Evolutionary conservation across 306 rosid species (phyloP).

Genomic region (Malus sieversii): DNA sequence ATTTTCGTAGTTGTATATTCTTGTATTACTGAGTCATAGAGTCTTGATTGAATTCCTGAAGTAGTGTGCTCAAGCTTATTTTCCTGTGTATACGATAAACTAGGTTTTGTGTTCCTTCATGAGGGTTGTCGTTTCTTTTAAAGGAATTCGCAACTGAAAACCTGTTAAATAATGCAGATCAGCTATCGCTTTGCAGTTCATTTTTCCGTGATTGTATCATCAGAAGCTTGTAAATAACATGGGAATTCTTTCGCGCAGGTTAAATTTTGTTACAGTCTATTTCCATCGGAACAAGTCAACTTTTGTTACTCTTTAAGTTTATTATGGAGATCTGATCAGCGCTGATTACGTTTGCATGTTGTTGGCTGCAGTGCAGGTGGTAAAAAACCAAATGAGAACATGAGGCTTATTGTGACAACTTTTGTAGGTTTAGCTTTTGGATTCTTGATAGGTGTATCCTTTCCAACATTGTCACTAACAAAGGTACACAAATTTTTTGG

Average conservation of each 20-base stretch:
- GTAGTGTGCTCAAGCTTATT: slow-evolving; percentile 22
- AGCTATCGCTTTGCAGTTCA: slow-evolving; percentile 19
- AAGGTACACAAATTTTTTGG: slow-evolving; percentile 42
- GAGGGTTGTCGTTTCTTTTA: slow-evolving; percentile 16
- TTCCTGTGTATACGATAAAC: slow-evolving; percentile 14
- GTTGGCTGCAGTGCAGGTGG: slow-evolving; percentile 49
- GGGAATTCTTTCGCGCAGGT: slow-evolving; percentile 88
- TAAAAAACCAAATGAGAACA: slow-evolving; percentile 77
- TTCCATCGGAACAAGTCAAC: background rate
- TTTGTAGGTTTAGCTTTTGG: slow-evolving; percentile 80
- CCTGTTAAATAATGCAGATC: slow-evolving; percentile 38
- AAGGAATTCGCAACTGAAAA: slow-evolving; percentile 22
- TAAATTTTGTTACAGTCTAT: slow-evolving; percentile 8
- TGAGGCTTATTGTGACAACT: slow-evolving; percentile 77
- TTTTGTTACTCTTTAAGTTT: slow-evolving; percentile 2
- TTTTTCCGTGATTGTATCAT: slow-evolving; percentile 32
- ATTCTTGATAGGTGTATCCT: slow-evolving; percentile 81
- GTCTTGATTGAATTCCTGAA: slow-evolving; percentile 15
- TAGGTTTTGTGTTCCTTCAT: slow-evolving; percentile 32
- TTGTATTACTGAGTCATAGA: background rate
- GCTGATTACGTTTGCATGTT: slow-evolving; percentile 20
- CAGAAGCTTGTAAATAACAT: slow-evolving; percentile 51
- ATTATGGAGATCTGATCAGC: slow-evolving; percentile 5
- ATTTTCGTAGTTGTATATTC: background rate
- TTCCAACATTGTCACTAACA: slow-evolving; percentile 65